phyloP scores from a whole-genome alignment of 2,329 filamentous ascomycete genomes.

The Colletotrichum australisinense region DNA sequence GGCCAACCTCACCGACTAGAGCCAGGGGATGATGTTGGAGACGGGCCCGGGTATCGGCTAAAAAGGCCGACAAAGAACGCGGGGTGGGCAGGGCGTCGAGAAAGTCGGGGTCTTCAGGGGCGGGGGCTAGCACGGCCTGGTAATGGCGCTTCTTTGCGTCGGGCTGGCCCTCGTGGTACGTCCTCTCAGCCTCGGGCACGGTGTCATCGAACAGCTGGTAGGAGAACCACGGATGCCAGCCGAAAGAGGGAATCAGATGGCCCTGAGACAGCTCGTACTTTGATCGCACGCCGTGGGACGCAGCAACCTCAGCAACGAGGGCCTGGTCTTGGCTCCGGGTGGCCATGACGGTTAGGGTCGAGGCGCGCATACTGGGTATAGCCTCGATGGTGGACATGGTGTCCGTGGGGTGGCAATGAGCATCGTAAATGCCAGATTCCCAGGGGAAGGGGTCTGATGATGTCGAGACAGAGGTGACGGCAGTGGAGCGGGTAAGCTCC shows the following conservation, averaged over 20 bases:
- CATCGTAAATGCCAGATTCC: slow-evolving; percentile 78
- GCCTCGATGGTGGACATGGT: slow-evolving; percentile 71
- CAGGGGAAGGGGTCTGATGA: slow-evolving; percentile 67
- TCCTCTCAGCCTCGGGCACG: slow-evolving; percentile 43
- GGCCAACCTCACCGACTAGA: slow-evolving; percentile 80
- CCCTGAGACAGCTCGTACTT: slow-evolving; percentile 36
- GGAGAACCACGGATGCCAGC: slow-evolving; percentile 91
- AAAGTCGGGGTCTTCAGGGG: slow-evolving; percentile 55
- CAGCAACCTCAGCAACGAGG: slow-evolving; percentile 73
- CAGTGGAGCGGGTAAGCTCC: slow-evolving; percentile 1
- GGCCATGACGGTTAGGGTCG: slow-evolving; percentile 79
- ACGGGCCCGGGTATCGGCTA: slow-evolving; percentile 65
- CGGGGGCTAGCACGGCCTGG: slow-evolving; percentile 68
- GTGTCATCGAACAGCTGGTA: slow-evolving; percentile 78
- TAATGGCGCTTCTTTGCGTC: slow-evolving; percentile 70
- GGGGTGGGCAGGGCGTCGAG: slow-evolving; percentile 68
- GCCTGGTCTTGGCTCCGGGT: slow-evolving; percentile 81
- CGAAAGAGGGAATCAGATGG: slow-evolving; percentile 75
- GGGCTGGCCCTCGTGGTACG: slow-evolving; percentile 45
- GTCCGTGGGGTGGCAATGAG: slow-evolving; percentile 88
- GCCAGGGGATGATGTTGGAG: slow-evolving; percentile 70
- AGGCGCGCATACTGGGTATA: slow-evolving; percentile 74
- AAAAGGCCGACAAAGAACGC: slow-evolving; percentile 66
- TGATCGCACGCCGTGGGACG: slow-evolving; percentile 60
- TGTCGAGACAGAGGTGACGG: slow-evolving; percentile 10